Base-by-base conservation (phyloP, 2,329 filamentous ascomycete species). In the Rhynchosporium agropyri region DNA sequence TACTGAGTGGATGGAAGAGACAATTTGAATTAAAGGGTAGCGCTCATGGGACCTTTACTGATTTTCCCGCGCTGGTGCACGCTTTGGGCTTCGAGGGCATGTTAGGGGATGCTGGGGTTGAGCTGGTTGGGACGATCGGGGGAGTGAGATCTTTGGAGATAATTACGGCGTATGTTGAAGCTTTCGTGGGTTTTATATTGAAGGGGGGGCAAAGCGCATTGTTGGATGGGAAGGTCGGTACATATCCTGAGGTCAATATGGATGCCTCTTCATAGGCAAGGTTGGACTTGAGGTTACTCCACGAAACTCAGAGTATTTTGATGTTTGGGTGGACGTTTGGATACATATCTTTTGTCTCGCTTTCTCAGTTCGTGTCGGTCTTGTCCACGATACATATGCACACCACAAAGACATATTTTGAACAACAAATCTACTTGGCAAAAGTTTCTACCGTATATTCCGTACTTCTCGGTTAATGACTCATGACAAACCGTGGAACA, bases 1-100 rank as follows among this genome's bases (percentile, higher is more conserved):
- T 66, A 2, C 38, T 69, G 33, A 65, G 54, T 45, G 70, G 71
- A 0, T 77, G 74, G 74, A 72, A 71, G 40, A 68, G 69, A 45
- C 69, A 76, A 60, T 53, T 77, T 2, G 70, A 65, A 48, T 40
- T 77, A 13, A 59, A 61, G 6, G 70, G 69, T 10, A 71, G 71
- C 3, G 51, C 61, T 12, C 76, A 78, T 65, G 67, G 69, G 6
- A 72, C 70, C 10, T 77, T 72, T 59, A 68, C 67, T 3, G 76
- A 78, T 61, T 65, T 72, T 12, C 66, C 70, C 4, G 50, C 69
- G 46, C 60, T 67, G 12, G 38, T 70, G 7, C 61, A 69, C n/a
- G 60, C 69, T 2, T n/a, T 59, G 10, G 66, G 63, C 1, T 58
- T 66, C 29, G 45, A 49, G 3, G 62, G 58, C 1, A 43, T 54